These are phyloP conservation scores for Fraxinus excelsior DNA, from an alignment of 257 asterid species.

Conservation along the genomic window DNA sequence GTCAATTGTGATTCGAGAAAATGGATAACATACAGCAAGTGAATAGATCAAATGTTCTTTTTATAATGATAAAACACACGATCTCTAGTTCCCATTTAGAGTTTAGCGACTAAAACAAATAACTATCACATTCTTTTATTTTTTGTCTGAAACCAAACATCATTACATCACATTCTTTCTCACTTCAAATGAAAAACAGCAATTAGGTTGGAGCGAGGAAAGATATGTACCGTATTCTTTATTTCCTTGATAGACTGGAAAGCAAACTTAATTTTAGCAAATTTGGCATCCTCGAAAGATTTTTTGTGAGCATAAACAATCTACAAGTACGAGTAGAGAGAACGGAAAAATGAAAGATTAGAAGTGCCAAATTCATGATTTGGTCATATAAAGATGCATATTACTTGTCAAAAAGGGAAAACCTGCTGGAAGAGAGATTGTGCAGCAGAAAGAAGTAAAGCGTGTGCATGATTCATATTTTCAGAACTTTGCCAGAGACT, in stretches of 20 bases:
- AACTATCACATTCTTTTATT: background rate
- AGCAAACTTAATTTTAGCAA: conserved; percentile 47
- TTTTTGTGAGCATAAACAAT: conserved; percentile 70
- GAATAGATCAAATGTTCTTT: background rate
- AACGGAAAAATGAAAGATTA: conserved; percentile 24
- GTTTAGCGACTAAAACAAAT: background rate
- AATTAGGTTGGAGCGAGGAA: conserved; percentile 13
- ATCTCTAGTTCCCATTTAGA: background rate
- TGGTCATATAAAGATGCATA: conserved; percentile 24
- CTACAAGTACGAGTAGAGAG: conserved; percentile 35
- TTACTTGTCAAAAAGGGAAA: conserved; percentile 6
- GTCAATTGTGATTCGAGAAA: conserved; percentile 9
- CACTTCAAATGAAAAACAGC: conserved; percentile 3
- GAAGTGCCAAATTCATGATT: conserved; percentile 2
- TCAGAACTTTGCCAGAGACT: conserved; percentile 75
- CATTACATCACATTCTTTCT: background rate
- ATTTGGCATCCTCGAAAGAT: conserved; percentile 59
- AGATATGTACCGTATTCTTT: conserved; percentile 43
- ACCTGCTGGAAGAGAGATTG: conserved; percentile 86
- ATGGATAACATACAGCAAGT: conserved; percentile 8
- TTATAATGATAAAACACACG: background rate
- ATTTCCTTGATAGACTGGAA: conserved; percentile 34
- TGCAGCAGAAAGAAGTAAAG: conserved; percentile 59
- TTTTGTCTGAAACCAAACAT: background rate
- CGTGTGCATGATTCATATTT: conserved; percentile 33